Conservation (phyloP, 352 stramenopile genomes). For the Phytophthora pseudosyringae region DNA sequence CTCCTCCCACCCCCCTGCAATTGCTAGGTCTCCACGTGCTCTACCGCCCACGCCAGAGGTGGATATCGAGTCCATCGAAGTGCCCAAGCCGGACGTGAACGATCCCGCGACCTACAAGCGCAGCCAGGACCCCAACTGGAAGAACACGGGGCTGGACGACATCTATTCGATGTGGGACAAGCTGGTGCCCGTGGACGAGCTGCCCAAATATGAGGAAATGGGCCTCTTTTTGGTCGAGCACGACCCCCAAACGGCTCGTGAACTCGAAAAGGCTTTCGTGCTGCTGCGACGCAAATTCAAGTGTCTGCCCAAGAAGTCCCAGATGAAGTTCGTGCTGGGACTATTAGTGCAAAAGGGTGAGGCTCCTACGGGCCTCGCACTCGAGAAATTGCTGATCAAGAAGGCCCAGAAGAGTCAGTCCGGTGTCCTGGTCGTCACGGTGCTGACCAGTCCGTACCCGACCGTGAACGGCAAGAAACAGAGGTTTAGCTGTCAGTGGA, state of each 20-base stretch:
- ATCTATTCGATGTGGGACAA: conserved; percentile 90
- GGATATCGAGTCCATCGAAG: conserved; percentile 42
- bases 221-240: conserved; percentile 77
- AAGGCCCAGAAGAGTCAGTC: conserved; percentile 92
- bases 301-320: conserved; percentile 91
- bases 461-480: conserved; percentile 84
- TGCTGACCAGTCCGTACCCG: conserved; percentile 93
- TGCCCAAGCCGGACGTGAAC: conserved; percentile 56
- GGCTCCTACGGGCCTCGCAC: conserved; percentile 48
- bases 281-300: conserved; percentile 88
- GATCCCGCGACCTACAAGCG: conserved; percentile 90
- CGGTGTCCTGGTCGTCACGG: conserved; percentile 92
- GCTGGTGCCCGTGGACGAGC: conserved; percentile 69
- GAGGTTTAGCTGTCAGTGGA: conserved; percentile 94
- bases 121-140: conserved; percentile 77
- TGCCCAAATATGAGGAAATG: conserved; percentile 83
- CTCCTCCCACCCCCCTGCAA: conserved; percentile 6
- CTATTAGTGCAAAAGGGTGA: conserved; percentile 73
- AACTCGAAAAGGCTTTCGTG: conserved; percentile 88
- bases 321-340: conserved; percentile 90
- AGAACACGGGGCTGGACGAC: conserved; percentile 86
- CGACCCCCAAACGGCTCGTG: conserved; percentile 74
- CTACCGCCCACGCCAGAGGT: conserved; percentile 1
- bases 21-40: neutral
- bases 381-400: conserved; percentile 88